These are phyloP conservation scores for Gaeumannomyces tritici DNA, from an alignment of 2,329 filamentous ascomycete genomes.

Conservation along the genomic window DNA sequence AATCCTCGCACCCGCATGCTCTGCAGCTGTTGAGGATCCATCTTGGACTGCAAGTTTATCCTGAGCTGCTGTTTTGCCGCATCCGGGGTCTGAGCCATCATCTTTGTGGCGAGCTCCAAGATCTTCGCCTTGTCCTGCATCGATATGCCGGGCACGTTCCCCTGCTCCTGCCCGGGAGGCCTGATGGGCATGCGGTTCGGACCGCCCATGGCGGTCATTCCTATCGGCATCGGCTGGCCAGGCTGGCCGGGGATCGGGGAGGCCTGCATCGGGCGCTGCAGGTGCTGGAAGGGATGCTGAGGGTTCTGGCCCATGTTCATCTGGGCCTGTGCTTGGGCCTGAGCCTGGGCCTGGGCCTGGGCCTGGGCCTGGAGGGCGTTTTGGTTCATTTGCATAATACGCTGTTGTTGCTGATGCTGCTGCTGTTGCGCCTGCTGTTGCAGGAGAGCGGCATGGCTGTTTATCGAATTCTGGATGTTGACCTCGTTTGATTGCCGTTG, in stretches of 20 bases:
- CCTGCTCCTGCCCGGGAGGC: slow-evolving; percentile 16
- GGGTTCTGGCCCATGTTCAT: slow-evolving; percentile 39
- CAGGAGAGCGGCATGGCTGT: slow-evolving; percentile 15
- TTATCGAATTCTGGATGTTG: slow-evolving; percentile 39
- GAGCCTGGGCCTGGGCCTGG: slow-evolving; percentile 30
- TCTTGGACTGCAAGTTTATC: slow-evolving; percentile 24
- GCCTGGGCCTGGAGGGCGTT: slow-evolving; percentile 16
- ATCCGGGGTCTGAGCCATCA: slow-evolving; percentile 31
- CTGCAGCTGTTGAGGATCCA: slow-evolving; percentile 28
- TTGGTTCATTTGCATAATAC: slow-evolving; percentile 41
- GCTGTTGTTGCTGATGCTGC: slow-evolving; percentile 18
- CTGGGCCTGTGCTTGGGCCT: slow-evolving; percentile 30
- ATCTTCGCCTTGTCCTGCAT: slow-evolving; percentile 35
- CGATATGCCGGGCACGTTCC: slow-evolving; percentile 27
- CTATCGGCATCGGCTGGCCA: slow-evolving; percentile 26
- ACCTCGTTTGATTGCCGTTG: slow-evolving; percentile 41
- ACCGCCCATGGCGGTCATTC: slow-evolving; percentile 19
- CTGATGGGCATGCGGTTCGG: slow-evolving; percentile 28
- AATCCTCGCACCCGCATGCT: slow-evolving; percentile 33
- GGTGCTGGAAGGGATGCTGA: slow-evolving; percentile 46
- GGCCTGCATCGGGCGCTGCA: slow-evolving; percentile 50
- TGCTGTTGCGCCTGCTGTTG: slow-evolving; percentile 24
- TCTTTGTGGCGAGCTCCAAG: slow-evolving; percentile 30
- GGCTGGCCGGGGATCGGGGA: slow-evolving; percentile 38
- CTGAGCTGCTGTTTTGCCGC: slow-evolving; percentile 33